Base-by-base conservation (phyloP, 345 rosid species). In the Zanthoxylum bungeanum region DNA sequence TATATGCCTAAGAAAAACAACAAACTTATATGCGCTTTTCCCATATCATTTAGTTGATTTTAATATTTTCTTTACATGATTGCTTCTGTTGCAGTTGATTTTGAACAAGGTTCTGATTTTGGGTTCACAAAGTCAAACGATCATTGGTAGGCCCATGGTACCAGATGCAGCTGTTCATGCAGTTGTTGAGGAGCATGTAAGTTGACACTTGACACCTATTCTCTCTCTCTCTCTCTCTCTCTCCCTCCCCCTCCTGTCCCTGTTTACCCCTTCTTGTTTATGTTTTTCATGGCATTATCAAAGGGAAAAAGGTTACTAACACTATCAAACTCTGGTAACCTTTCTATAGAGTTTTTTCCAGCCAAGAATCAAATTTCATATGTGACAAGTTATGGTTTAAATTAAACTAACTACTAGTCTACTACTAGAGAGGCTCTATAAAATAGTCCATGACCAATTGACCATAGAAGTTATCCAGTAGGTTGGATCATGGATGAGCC, bases 101-200 rank as follows among this genome's bases (percentile, higher is more conserved):
- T 82, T 96, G 75, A 93, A 81, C 79, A 96, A 91, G 88, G 97
- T 96, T 76, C 87, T 91, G 62, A 68, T 96, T 79, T 74, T 96
- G 72, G 98, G 98, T 57, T 88, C 99, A 19, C 72, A 76, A 34
- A 70, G 82, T 69, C 92, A 93, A 77, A 88, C 99, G 22, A 82
- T 93, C 28, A 73, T 93, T 4, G 99, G 98, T 51, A 81, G 98
- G 76, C 98, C 99, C 24, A 82, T 75, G n/a, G 77, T 96, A 72
- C 94, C 90, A 51, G 93, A 89, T 70, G 93, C 94, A 11, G 79
- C 85, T 66, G 97, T 95, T 66, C 94, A 93, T 82, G 97, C 98
- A 61, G 85, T 96, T 73, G 99, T 93, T 2, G 99, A 96, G 88
- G 96, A 96, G 75, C 99, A 93, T 81, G 99, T 96, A 77, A 89